Base-by-base conservation (phyloP, 2,329 filamentous ascomycete species). In the Hirsutella thompsonii region DNA sequence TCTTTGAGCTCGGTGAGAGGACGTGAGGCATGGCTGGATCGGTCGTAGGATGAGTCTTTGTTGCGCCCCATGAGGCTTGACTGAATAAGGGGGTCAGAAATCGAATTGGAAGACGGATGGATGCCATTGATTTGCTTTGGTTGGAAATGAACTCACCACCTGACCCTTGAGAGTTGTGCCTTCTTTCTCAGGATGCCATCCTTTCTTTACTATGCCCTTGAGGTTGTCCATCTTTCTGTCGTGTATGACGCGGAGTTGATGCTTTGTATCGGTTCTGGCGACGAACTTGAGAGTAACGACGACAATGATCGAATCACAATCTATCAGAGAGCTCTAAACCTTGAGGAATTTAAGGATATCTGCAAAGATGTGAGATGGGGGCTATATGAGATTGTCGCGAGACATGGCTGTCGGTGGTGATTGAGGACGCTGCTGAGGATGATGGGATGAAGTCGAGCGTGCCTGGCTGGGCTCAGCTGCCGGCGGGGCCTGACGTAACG, bases 1-100 rank as follows among this genome's bases (percentile, higher is more conserved):
- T 94, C 87, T 55, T 77, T 79, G 23, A 94, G 70, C 3, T 76
- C 69, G 8, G 77, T 69, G 35, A 93, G 63, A 2, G 88, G 87
- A 14, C 70, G 68, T 26, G 73, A 62, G 36, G 62, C 58, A 48
- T 68, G 66, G 42, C 59, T 50, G 19, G 51, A 45, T 18, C 45
- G 38, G 11, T 49, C 47, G 21, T 50, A 43, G 2, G 54, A 48
- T 14, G 55, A 52, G 21, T 56, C 53, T 26, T 63, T 61, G 40
- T 59, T 60, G 44, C 67, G 63, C 35, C 64, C 61, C 14, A 73
- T 49, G 21, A 73, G 55, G 13, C 64, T 58, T 52, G 66, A 69
- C 70, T 74, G 46, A 6, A 6, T 10, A 13, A n/a, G 9, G 32
- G 32, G 4, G 4, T n/a, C n/a, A n/a, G 2, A 8, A n/a, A 33